phyloP scores from a whole-genome alignment of 805 yeast genomes.

The Yarrowia osloensis region DNA sequence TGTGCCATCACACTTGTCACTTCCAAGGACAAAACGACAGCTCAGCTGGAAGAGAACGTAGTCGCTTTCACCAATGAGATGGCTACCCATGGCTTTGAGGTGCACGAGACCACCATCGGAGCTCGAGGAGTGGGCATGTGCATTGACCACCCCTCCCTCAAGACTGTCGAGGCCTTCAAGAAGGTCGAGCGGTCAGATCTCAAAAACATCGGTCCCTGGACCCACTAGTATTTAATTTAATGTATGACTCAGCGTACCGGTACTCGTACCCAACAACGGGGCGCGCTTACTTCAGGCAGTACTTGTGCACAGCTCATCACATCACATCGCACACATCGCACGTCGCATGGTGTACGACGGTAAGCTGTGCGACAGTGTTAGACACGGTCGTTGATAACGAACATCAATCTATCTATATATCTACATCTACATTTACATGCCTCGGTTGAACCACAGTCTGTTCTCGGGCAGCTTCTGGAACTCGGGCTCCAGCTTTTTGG shows the following conservation, averaged over 20 bases:
- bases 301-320: too few relatives aligned
- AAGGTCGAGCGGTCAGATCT: slow-evolving; percentile 7
- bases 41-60: slow-evolving; percentile 32
- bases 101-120: slow-evolving; percentile 79
- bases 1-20: slow-evolving; percentile 85
- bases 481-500: slow-evolving; percentile 61
- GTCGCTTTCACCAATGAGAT: slow-evolving; percentile 42
- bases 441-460: slow-evolving; percentile 85
- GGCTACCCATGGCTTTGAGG: slow-evolving; percentile 56
- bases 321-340: too few relatives aligned
- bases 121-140: slow-evolving; percentile 74
- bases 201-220: slow-evolving; percentile 26
- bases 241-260: too few relatives aligned
- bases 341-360: too few relatives aligned
- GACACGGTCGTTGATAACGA: too few relatives aligned
- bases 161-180: slow-evolving; percentile 20
- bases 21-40: slow-evolving; percentile 45
- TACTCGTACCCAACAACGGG: neutral
- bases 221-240: slow-evolving; percentile 6
- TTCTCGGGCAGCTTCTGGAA: slow-evolving; percentile 60
- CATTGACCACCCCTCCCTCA: slow-evolving; percentile 24
- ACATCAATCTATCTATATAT: slow-evolving; percentile 1
- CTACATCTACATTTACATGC: slow-evolving; percentile 55
- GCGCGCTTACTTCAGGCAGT: too few relatives aligned
- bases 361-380: too few relatives aligned